These are phyloP conservation scores for Rhizophlyctis rosea DNA, from an alignment of 192 early-diverging fungal species.

Conservation along the genomic window DNA sequence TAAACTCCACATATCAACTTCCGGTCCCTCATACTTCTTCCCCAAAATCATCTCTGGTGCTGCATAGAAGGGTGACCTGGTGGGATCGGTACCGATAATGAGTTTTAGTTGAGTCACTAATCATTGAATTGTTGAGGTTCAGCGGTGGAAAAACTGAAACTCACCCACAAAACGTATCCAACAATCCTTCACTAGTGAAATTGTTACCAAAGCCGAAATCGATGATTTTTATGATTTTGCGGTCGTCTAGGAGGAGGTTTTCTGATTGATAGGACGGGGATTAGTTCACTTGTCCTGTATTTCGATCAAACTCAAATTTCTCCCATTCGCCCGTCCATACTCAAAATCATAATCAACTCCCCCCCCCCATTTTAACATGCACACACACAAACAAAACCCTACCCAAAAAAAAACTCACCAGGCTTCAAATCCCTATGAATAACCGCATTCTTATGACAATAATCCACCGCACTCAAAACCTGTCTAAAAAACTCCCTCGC, in stretches of 20 bases:
- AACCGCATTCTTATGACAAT: conserved; percentile 57
- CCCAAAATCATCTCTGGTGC: conserved; percentile 84
- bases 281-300: too few relatives aligned
- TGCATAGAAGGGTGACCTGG: conserved; percentile 70
- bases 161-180: conserved; percentile 61
- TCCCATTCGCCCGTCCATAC: too few relatives aligned
- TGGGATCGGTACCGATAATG: background rate
- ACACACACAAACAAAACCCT: too few relatives aligned
- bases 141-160: too few relatives aligned
- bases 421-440: conserved; percentile 80
- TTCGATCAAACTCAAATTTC: too few relatives aligned
- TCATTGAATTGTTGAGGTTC: too few relatives aligned
- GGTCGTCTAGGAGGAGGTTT: conserved; percentile 77
- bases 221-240: conserved; percentile 76
- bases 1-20: conserved; percentile 85
- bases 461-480: conserved; percentile 66
- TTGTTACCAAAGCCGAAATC: conserved; percentile 86
- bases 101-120: background rate
- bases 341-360: too few relatives aligned
- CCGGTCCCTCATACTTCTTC: conserved; percentile 77
- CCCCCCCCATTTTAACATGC: too few relatives aligned
- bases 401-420: conserved; percentile 27
- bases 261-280: conserved; percentile 43
- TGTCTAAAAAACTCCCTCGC: conserved; percentile 85
- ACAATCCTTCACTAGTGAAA: conserved; percentile 38